Conservation (phyloP, 495 filamentous ascomycete species). For the Xylaria grammica region DNA sequence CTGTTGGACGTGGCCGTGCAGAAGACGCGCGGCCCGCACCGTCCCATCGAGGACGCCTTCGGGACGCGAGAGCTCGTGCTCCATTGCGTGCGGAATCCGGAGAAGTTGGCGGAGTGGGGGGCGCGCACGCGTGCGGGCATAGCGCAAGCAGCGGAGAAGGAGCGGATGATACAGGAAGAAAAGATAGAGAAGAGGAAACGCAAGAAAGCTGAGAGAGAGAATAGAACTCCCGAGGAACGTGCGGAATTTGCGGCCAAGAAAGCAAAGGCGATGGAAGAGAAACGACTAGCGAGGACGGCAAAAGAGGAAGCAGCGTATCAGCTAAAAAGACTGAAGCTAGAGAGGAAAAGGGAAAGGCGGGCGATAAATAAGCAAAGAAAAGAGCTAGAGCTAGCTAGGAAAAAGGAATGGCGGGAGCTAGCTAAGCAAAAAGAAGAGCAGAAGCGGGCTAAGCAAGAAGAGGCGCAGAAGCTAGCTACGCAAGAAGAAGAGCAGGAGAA, state of each 20-base stretch:
- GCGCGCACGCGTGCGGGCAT: constrained; percentile 9
- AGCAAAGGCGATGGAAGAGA: background rate
- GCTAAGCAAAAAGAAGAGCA: too few relatives aligned
- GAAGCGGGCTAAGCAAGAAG: too few relatives aligned
- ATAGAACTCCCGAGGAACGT: background rate
- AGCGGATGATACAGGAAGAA: constrained; percentile 9
- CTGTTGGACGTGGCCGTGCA: constrained; percentile 44
- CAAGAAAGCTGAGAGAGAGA: background rate
- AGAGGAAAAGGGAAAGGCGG: background rate
- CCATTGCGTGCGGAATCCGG: constrained; percentile 32
- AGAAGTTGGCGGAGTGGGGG: constrained; percentile 25
- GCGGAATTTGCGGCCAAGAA: background rate
- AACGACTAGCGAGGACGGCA: background rate
- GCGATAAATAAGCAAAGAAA: too few relatives aligned
- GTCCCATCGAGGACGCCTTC: constrained; percentile 50
- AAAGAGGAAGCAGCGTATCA: background rate
- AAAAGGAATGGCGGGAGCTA: too few relatives aligned
- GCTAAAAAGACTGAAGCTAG: background rate
- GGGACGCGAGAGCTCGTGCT: constrained; percentile 46
- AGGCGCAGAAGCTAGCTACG: too few relatives aligned
- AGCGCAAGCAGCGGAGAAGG: constrained; percentile 24
- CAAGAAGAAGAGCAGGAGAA: too few relatives aligned
- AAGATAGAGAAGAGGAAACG: constrained; percentile 12
- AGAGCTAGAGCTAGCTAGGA: too few relatives aligned
- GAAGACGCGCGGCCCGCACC: constrained; percentile 29